A percentile compares a stretch with the other conserved stretches of the same genome.
Evolutionary conservation across 2,329 filamentous ascomycete genomes (phyloP).

Genomic region (Ceratocystiopsis sp.): DNA sequence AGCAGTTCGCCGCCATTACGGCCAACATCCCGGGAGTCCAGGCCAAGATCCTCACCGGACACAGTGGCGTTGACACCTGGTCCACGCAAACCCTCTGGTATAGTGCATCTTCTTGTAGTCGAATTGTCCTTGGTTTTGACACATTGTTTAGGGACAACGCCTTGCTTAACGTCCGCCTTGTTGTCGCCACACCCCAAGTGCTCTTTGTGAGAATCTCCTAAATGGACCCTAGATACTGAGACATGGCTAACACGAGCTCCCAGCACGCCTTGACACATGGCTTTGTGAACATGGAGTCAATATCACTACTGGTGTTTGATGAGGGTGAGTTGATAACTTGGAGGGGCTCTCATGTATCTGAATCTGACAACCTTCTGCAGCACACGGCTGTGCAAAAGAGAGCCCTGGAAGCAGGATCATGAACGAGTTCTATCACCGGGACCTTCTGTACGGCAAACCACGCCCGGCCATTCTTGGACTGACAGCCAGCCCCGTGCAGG

Average conservation of each 20-base stretch:
- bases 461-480: conserved; percentile 59
- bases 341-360: too few relatives aligned
- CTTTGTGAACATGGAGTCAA: conserved; percentile 46
- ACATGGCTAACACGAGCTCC: too few relatives aligned
- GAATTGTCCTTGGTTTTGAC: too few relatives aligned
- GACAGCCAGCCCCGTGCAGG: conserved; percentile 62
- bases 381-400: conserved; percentile 54
- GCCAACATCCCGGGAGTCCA: conserved; percentile 42
- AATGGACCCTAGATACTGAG: too few relatives aligned
- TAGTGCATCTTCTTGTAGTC: conserved; percentile 22
- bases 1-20: conserved; percentile 45
- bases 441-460: conserved; percentile 17
- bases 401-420: conserved; percentile 56
- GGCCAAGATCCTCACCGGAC: conserved; percentile 46
- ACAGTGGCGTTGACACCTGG: conserved; percentile 59
- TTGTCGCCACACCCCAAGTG: conserved; percentile 63
- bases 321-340: conserved; percentile 46
- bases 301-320: conserved; percentile 64
- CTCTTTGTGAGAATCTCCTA: conserved; percentile 24
- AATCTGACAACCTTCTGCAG: conserved; percentile 21
- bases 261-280: conserved; percentile 54
- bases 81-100: conserved; percentile 37
- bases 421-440: conserved; percentile 48
- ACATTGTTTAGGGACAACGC: conserved; percentile 36
- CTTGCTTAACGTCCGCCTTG: conserved; percentile 47